Evolutionary conservation across 2,329 filamentous ascomycete genomes (phyloP).

Genomic region (Zelopaecilomyces penicillatus): DNA sequence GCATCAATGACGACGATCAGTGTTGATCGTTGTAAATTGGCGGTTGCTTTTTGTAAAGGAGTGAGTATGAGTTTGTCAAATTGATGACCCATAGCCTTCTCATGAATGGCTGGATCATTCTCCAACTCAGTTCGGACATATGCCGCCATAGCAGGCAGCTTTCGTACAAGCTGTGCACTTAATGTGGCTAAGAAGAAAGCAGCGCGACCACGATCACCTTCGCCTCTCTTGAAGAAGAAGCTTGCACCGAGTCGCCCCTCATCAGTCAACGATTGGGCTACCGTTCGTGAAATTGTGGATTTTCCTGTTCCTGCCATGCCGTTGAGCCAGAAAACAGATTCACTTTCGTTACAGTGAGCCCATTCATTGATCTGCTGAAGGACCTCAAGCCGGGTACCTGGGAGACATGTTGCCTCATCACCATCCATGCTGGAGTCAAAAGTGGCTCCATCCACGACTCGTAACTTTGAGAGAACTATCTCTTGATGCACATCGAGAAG

Average conservation of each 20-base stretch:
- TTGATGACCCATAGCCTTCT: constrained; percentile 25
- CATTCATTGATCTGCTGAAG: constrained; percentile 17
- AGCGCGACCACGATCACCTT: constrained; percentile 27
- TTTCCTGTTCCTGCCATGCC: constrained; percentile 32
- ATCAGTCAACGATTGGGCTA: constrained; percentile 11
- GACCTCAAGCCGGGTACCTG: constrained; percentile 23
- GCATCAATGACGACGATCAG: constrained; percentile 28
- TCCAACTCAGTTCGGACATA: constrained; percentile 23
- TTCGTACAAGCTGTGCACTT: constrained; percentile 21
- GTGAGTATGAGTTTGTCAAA: constrained; percentile 31
- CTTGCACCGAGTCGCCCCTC: constrained; percentile 21
- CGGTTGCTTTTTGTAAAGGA: constrained; percentile 17
- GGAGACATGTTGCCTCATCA: constrained; percentile 23
- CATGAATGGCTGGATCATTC: constrained; percentile 18
- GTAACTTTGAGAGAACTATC: constrained; percentile 14
- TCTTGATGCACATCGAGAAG: constrained; percentile 13
- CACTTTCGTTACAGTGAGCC: constrained; percentile 12
- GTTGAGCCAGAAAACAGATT: constrained; percentile 28
- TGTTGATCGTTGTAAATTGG: background rate
- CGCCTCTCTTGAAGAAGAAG: constrained; percentile 39
- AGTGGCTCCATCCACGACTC: constrained; percentile 15
- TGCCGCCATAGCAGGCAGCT: constrained; percentile 19
- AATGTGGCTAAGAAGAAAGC: constrained; percentile 32
- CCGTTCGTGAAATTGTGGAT: constrained; percentile 28
- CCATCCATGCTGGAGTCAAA: constrained; percentile 24